Base-by-base conservation (phyloP, 2,329 filamentous ascomycete genomes). In the Elsinoe ampelina region DNA sequence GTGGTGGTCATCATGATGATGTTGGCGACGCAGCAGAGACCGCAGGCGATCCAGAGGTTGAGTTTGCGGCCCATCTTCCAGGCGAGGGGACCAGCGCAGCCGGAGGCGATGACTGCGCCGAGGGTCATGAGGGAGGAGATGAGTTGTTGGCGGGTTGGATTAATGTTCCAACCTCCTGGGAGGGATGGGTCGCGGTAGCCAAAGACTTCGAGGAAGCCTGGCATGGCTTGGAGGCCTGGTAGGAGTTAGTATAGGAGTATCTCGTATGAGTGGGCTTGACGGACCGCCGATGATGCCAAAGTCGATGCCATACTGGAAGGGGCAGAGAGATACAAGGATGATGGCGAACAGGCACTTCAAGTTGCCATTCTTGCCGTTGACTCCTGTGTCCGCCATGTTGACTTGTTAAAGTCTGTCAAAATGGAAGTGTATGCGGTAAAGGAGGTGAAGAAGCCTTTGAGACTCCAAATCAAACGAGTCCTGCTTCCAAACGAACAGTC, bases 1-100 rank as follows among this genome's bases (percentile, higher is more conserved):
- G 71, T 73, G 0, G 77, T 80, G 2, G 75, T 72, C 77, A 82
- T 81, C 79, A 82, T 82, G 62, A 81, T 72, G 15, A 80, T 68
- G 60, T 81, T 81, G 13, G 78, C 71, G 2, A 77, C 66, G 59
- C 70, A 72, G 60, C 77, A 80, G 7, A 78, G 65, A 1, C 75
- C n/a, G 57, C 75, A 77, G 1, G 77, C 78, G 3, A 72, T 47
- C 65, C 72, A 76, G 12, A 80, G 67, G 54, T 73, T 74, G 1
- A 63, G 32, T 54, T 73, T 74, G 3, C 77, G 72, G 10, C 76
- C 76, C 20, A 78, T 61, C 45, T 66, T 71, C 50, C 64, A 67
- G 0, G 72, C 73, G 42, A 71, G 68, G 6, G 69, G 65, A 58
- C 71, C 72, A 47, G 71, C 71, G 34, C 65, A 67, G 22, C 65